Base-by-base conservation (phyloP, 345 rosid species). In the Chamaenerion angustifolium region DNA sequence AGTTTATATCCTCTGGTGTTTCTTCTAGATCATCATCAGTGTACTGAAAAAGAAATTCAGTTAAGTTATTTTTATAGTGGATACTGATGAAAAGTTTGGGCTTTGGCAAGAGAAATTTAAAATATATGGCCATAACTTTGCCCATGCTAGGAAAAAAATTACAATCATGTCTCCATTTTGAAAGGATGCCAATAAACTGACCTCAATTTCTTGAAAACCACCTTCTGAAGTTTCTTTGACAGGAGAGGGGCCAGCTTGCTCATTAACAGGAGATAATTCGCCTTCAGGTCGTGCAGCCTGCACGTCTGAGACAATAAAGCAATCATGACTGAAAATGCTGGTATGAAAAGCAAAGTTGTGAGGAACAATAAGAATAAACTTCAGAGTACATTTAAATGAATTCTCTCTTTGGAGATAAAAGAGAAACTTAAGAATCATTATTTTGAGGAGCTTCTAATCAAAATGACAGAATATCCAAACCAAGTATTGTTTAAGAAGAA, bases 141-240 rank as follows among this genome's bases (percentile, higher is more conserved):
- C n/a, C n/a, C n/a, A 72, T 70, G 50, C 68, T 66, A 45, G 83
- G 66, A 49, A 76, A 49, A 76, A 60, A 62, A 84, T 21, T 21
- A 21, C 25, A 21, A 21, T 21, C 70, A 69, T 70, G 84, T 25
- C 76, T 80, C 64, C 69, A 80, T 57, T 74, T 75, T 40, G 95
- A 77, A 55, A 31, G 37, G 37, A 31, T 31, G 1, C 37, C 37
- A 31, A 5, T 31, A 31, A 31, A 48, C 60, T 43, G 42, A 54
- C 75, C 49, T 64, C 73, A 62, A 60, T 31, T 61, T 68, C 76
- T 60, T 74, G 76, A 51, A 62, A 58, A 54, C 60, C 81, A 63
- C 53, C 61, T 15, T 40, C 68, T 47, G 49, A 69, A 43, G 69
- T 76, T 72, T 81, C 80, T 54, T 60, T 56, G 55, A 57, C 75